These are phyloP conservation scores for Abortiporus biennis DNA, from an alignment of 1,284 basidiomycete genomes.

Conservation along the genomic window DNA sequence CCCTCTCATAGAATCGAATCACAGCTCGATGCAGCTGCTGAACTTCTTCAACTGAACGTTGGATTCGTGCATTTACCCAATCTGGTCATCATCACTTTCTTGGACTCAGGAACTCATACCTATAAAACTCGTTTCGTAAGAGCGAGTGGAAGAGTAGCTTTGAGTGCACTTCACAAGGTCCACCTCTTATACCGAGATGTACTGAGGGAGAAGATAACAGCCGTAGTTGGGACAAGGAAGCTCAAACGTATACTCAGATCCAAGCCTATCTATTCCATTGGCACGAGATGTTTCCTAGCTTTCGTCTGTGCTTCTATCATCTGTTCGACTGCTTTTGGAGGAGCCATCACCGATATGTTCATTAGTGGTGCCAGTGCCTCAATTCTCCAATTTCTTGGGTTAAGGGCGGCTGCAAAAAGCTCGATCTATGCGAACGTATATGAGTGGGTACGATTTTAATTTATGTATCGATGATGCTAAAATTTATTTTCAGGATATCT, in stretches of 20 bases:
- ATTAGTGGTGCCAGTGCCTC: constrained; percentile 70
- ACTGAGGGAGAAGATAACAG: constrained; percentile 67
- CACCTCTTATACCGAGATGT: constrained; percentile 76
- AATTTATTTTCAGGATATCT: constrained; percentile 53
- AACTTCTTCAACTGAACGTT: constrained; percentile 52
- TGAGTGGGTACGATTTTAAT: constrained; percentile 53
- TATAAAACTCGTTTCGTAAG: constrained; percentile 77
- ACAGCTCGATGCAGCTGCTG: constrained; percentile 57
- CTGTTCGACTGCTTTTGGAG: constrained; percentile 77
- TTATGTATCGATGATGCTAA: not conserved
- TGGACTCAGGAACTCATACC: constrained; percentile 51
- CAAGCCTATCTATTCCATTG: constrained; percentile 57
- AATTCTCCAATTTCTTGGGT: constrained; percentile 68
- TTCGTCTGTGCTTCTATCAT: constrained; percentile 74
- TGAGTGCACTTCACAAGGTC: constrained; percentile 67
- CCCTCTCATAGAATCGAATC: constrained; percentile 85
- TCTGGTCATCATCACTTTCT: constrained; percentile 74
- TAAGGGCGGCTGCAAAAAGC: constrained; percentile 73
- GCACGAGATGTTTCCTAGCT: constrained; percentile 61
- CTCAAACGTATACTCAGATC: constrained; percentile 57
- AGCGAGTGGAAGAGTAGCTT: constrained; percentile 63
- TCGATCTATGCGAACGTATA: constrained; percentile 86
- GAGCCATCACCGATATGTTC: constrained; percentile 78
- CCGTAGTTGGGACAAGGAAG: constrained; percentile 54
- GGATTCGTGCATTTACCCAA: constrained; percentile 79